Percentiles rank a stretch among this genome's conserved stretches.
These are phyloP conservation scores for Arctostaphylos glauca DNA, from an alignment of 148 eudicot genomes.

Conservation along the genomic window DNA sequence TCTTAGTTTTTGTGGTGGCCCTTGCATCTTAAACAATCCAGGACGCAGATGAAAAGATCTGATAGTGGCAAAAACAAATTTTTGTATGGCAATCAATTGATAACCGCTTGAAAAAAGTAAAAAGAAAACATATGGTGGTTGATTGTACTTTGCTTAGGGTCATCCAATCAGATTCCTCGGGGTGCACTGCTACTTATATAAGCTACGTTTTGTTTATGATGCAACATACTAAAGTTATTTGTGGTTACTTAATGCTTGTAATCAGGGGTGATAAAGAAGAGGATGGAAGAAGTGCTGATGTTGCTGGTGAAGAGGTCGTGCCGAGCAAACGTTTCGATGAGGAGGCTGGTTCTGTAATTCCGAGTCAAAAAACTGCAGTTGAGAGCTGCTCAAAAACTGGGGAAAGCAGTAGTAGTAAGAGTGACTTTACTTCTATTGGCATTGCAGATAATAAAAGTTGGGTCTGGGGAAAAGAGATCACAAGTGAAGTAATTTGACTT, in stretches of 20 bases:
- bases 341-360: slow-evolving; percentile 26
- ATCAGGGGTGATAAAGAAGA: slow-evolving; percentile 55
- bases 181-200: no score
- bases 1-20: not conserved
- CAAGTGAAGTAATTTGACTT: not conserved
- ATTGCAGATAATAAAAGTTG: not conserved
- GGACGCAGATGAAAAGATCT: not conserved
- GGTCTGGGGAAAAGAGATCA: not conserved
- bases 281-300: slow-evolving; percentile 36
- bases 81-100: not conserved
- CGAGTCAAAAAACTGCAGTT: no score
- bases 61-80: not conserved
- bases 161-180: not conserved
- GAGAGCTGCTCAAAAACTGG: slow-evolving; percentile 19
- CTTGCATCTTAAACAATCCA: not conserved
- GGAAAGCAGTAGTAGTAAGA: slow-evolving; percentile 9
- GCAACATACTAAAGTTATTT: not conserved
- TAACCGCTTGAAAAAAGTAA: not conserved
- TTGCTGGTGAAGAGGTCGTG: slow-evolving; percentile 30
- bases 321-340: slow-evolving; percentile 42
- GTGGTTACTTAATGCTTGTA: slow-evolving; percentile 7
- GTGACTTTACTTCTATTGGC: slow-evolving; percentile 5
- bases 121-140: not conserved
- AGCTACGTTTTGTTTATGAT: no score
- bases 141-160: not conserved